phyloP scores from a whole-genome alignment of 108 stramenopile species.

The Pelagomonas calceolata region DNA sequence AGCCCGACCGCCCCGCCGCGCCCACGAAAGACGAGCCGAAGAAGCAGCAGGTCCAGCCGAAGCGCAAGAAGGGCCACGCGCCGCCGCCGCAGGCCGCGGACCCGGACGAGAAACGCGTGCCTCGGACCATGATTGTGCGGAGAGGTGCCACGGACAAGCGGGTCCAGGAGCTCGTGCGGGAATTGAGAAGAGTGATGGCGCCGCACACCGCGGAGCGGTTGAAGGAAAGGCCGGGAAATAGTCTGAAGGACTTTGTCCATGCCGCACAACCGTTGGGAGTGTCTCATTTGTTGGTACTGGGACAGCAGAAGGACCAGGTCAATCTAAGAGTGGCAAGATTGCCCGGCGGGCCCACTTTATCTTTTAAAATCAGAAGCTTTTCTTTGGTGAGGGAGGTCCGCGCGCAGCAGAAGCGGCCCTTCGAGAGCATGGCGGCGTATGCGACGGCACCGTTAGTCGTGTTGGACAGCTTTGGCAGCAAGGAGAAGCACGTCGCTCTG shows the following conservation, averaged over 20 bases:
- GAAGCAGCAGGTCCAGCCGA: no score
- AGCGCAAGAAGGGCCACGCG: no score
- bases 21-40: no score
- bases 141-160: slow-evolving; percentile 24
- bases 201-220: slow-evolving; percentile 91
- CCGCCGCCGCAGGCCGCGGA: background rate
- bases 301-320: slow-evolving; percentile 67
- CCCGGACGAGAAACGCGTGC: slow-evolving; percentile 21
- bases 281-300: slow-evolving; percentile 79
- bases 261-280: slow-evolving; percentile 75
- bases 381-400: slow-evolving; percentile 66
- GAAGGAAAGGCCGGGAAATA: slow-evolving; percentile 64
- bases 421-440: slow-evolving; percentile 52
- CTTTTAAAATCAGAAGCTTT: slow-evolving; percentile 81
- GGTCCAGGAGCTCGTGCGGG: slow-evolving; percentile 66
- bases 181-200: slow-evolving; percentile 80
- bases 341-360: slow-evolving; percentile 85
- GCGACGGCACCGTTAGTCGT: slow-evolving; percentile 81
- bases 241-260: slow-evolving; percentile 44
- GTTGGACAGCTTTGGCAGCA: slow-evolving; percentile 91
- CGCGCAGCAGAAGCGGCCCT: slow-evolving; percentile 70
- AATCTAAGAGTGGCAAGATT: slow-evolving; percentile 70
- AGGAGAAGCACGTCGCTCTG: slow-evolving; percentile 75
- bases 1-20: no score
- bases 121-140: slow-evolving; percentile 30